Conservation (phyloP, 2,329 filamentous ascomycete species). For the Penicillium griseofulvum region DNA sequence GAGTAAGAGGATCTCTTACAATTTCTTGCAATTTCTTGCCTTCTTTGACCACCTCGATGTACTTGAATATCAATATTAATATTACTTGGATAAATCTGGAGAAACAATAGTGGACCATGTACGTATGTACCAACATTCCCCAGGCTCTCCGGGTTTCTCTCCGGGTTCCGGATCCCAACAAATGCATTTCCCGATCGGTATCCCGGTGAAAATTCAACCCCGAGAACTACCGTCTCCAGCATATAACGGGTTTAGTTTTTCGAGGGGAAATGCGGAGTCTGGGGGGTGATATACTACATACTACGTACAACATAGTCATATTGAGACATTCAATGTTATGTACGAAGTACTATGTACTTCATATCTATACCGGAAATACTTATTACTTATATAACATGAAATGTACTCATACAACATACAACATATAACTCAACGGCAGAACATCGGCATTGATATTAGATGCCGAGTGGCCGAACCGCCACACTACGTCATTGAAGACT, state of each 20-base stretch:
- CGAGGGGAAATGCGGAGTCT: conserved; percentile 23
- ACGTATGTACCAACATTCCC: conserved; percentile 8
- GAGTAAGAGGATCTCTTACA: not conserved
- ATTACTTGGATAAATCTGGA: conserved; percentile 1
- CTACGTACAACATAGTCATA: too few relatives aligned
- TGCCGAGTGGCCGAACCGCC: too few relatives aligned
- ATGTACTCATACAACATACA: too few relatives aligned
- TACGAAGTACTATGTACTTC: too few relatives aligned
- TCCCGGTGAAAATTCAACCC: conserved; percentile 17
- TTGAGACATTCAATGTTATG: too few relatives aligned
- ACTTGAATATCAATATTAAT: not conserved
- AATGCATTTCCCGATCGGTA: conserved; percentile 17
- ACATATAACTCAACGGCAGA: too few relatives aligned
- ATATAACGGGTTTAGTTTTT: not conserved
- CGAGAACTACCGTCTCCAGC: conserved; percentile 1
- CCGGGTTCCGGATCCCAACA: conserved; percentile 17
- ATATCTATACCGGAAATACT: too few relatives aligned
- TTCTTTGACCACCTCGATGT: not conserved
- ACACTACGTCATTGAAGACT: too few relatives aligned
- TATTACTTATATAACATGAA: too few relatives aligned
- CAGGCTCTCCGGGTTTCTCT: conserved; percentile 10
- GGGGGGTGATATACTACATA: too few relatives aligned
- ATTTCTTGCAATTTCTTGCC: not conserved
- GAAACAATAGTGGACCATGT: not conserved
- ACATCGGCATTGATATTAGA: too few relatives aligned